phyloP scores from a whole-genome alignment of 805 yeast species.

The Pichia phayaonensis region DNA sequence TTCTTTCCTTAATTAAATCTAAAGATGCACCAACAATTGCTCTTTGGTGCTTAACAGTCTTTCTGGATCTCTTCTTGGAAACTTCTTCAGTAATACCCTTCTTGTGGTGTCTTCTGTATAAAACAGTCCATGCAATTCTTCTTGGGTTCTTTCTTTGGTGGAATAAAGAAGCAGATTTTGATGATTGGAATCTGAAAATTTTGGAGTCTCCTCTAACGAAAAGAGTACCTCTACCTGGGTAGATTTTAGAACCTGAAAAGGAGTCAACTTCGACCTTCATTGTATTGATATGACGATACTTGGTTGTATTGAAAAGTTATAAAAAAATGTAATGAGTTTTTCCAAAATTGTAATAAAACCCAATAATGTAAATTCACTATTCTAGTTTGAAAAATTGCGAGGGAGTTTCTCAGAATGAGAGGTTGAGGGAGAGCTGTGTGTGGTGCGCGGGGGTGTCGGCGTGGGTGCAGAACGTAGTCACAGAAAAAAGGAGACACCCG shows the following conservation, averaged over 20 bases:
- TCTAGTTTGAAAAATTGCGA: not conserved
- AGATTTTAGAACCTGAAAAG: constrained; percentile 98
- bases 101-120: constrained; percentile 99
- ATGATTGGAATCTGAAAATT: constrained; percentile 98
- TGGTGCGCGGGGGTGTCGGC: not conserved
- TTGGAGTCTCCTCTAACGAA: constrained; percentile 99
- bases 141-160: constrained; percentile 99
- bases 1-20: constrained; percentile 97
- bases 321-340: not conserved
- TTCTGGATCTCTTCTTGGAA: constrained; percentile 94
- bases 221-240: constrained; percentile 99
- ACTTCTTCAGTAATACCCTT: constrained; percentile 99
- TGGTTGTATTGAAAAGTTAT: not conserved
- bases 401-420: not conserved
- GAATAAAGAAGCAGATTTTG: constrained; percentile 97
- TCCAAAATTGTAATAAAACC: not conserved
- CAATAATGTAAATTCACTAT: not conserved
- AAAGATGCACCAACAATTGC: constrained; percentile 99
- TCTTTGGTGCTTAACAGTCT: constrained; percentile 97
- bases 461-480: not conserved
- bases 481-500: not conserved
- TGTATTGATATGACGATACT: constrained; percentile 14
- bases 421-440: not conserved
- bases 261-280: constrained; percentile 99
- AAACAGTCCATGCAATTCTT: constrained; percentile 99